Evolutionary conservation across 1,284 basidiomycete species (phyloP), one percentile per base, ranked within the genome.

Genomic region (Ceratobasidium sp.): DNA sequence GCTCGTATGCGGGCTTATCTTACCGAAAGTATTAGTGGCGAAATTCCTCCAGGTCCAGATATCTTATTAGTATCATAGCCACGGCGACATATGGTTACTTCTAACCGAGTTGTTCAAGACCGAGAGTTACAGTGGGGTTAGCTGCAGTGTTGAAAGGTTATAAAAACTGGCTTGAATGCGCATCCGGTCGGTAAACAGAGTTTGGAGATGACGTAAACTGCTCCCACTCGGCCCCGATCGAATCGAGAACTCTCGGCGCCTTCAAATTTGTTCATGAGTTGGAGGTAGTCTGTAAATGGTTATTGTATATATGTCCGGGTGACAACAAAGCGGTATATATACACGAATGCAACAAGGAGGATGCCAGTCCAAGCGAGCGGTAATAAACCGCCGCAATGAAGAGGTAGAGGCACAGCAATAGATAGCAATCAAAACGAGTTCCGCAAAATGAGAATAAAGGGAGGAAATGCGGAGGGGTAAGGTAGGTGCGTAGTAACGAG

Each of bases 331-430:
- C n/a, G 10, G 3, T 10, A 28, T 65, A 77, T 77, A 12, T 77
- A 77, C 65, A 77, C 42, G 56, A 68, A 69, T 61, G 66, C 62
- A 70, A 38, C 40, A 68, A 77, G 48, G 65, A 42, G 66, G 75
- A 68, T 69, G 66, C 75, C 75, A 77, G 65, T 66, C 75, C 66
- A 56, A 61, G 74, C 64, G 52, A 77, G 75, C 65, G 62, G 65
- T 13, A 5, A 12, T 50, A 38, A 46, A 48, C 56, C 62, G 64
- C 40, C 28, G 38, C 75, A 61, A 33, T 17, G 65, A 67, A 76
- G 54, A 40, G 38, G 28, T 33, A 50, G 44, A 20, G 40, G n/a
- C 42, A 66, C 28, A 57, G 65, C 65, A 77, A 68, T 59, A 77
- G 65, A 77, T 52, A 77, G 57, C 65, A 62, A 77, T 68, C 66